Percentiles rank a stretch among this genome's conserved stretches.
Conservation (phyloP, 129 eudicot genomes). For the Silybum marianum region DNA sequence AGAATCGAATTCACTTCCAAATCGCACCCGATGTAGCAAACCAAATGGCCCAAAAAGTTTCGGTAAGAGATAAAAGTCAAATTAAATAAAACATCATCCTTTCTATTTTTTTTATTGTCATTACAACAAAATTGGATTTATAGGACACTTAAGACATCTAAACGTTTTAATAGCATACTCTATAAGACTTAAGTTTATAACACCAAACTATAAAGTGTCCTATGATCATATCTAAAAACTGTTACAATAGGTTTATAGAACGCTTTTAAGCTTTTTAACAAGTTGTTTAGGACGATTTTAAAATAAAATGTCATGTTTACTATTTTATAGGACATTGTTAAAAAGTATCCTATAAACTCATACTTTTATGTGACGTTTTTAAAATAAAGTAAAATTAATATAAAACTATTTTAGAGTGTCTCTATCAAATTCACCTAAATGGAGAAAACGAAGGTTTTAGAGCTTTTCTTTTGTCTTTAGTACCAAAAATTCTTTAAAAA, state of each 20-base stretch:
- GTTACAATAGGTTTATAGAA: neutral
- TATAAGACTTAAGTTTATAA: too few relatives aligned
- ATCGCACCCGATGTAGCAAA: neutral
- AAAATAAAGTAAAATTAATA: neutral
- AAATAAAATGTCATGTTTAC: neutral
- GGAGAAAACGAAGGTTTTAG: too few relatives aligned
- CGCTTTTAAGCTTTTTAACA: neutral
- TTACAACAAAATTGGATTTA: too few relatives aligned
- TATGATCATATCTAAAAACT: neutral
- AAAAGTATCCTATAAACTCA: neutral
- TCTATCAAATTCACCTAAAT: too few relatives aligned
- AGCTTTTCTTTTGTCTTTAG: too few relatives aligned
- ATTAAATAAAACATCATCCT: too few relatives aligned
- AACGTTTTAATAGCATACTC: too few relatives aligned
- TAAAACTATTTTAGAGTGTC: neutral
- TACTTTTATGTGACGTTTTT: neutral
- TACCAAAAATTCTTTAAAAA: too few relatives aligned
- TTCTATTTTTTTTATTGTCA: too few relatives aligned
- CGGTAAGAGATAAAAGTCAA: neutral
- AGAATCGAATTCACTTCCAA: neutral
- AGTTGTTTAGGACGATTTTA: neutral
- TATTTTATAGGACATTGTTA: neutral
- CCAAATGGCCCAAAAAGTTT: neutral
- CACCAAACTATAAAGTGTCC: too few relatives aligned
- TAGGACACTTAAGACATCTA: too few relatives aligned